These are phyloP conservation scores for Citrullus amarus DNA, from an alignment of 306 rosid species.

Conservation along the genomic window DNA sequence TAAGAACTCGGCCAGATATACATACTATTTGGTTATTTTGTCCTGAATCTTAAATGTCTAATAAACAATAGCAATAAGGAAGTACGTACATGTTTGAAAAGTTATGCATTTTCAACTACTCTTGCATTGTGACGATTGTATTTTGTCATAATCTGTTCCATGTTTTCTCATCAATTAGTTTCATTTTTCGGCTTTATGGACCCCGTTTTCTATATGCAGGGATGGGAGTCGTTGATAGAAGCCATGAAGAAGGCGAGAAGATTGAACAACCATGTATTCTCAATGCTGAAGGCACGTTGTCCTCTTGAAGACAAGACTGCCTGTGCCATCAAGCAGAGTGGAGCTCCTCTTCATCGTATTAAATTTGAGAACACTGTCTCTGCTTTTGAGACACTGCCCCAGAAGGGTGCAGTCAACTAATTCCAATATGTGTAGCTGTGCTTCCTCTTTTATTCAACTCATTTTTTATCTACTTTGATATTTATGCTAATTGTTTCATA, in stretches of 20 bases:
- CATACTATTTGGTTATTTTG: too few species aligned
- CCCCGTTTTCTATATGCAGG: constrained; percentile 24
- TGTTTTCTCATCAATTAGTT: not conserved
- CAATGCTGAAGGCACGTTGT: constrained; percentile 95
- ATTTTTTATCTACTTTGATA: not conserved
- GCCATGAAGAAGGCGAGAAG: constrained; percentile 96
- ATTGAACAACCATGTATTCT: constrained; percentile 90
- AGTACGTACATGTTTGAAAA: not conserved
- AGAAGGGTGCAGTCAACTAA: constrained; percentile 39
- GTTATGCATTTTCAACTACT: not conserved
- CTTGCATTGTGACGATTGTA: not conserved
- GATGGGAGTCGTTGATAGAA: constrained; percentile 76
- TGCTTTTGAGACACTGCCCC: constrained; percentile 95
- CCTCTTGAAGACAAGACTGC: constrained; percentile 98
- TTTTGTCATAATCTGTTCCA: not conserved
- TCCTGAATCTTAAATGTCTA: too few species aligned
- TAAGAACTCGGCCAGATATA: too few species aligned
- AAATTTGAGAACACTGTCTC: constrained; percentile 87
- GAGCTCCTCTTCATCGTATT: constrained; percentile 87
- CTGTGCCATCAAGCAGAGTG: constrained; percentile 94
- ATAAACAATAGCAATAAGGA: not conserved
- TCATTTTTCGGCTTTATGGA: not conserved
- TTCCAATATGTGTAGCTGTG: not conserved
- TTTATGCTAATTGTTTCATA: not conserved
- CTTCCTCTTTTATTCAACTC: not conserved